Evolutionary conservation across 192 early-diverging fungal genomes (phyloP), one percentile per base, ranked within the genome.

Genomic region (Mortierella hygrophila): DNA sequence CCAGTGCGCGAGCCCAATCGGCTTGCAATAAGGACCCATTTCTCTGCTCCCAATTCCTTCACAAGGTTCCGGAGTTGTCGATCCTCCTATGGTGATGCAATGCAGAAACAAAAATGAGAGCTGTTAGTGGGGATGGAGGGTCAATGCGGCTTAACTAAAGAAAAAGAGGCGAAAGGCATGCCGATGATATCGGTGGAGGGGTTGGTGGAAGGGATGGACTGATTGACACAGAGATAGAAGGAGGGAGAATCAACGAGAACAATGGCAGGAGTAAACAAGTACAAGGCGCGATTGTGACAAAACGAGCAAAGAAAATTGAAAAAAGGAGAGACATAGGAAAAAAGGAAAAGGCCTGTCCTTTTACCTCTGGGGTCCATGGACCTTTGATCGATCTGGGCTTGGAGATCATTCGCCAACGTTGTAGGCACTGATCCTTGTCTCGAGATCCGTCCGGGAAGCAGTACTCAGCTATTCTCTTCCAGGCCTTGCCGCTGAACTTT

Each of bases 351-450:
- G n/a, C 8, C 40, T 6, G 13, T 21, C 32, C 4, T 26, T 44
- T 41, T 69, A 86, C 84, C 79, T 86, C 84, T 8, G 84, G 84
- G 26, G 84, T 86, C 84, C 84, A 86, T 4, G 84, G 84, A 35
- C 84, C 84, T 72, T 86, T 86, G 68, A 86, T 86, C 32, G 84
- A 86, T 74, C 84, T 70, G 4, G 84, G 84, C 32, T 86, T 86
- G 38, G 79, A 86, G 70, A 81, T 86, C 84, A 86, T 86, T 74
- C 76, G 69, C 75, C 79, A 86, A 80, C 79, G 84, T 70, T 81
- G 75, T 15, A 75, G 84, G 69, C 83, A 85, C 77, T 85, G 78
- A 71, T 77, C 75, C 47, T 85, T 85, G 52, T 85, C 78, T 80
- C 78, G 65, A 29, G 75, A 85, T 49, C 78, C 75, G 83, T 80